These are phyloP conservation scores for Wallacemonas sp. DNA, from an alignment of 208 protist species.

Conservation along the genomic window DNA sequence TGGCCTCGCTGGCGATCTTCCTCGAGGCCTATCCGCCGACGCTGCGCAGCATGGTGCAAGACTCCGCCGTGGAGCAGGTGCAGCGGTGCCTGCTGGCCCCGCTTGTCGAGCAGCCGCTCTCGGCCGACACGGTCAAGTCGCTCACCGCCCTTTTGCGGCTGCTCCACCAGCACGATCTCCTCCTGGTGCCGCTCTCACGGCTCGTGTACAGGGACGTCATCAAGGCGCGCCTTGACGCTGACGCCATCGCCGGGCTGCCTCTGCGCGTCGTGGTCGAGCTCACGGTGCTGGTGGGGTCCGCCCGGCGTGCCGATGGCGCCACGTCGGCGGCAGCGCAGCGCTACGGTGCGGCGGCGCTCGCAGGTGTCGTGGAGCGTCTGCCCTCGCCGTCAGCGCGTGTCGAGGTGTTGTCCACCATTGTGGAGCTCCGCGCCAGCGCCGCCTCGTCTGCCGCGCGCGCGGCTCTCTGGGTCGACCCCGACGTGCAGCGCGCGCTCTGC, in stretches of 20 bases:
- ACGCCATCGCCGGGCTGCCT: slow-evolving; percentile 2
- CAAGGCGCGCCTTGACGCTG: background rate
- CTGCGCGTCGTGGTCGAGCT: slow-evolving; percentile 4
- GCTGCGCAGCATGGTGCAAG: slow-evolving; percentile 43
- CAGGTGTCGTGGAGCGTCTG: background rate
- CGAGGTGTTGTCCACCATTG: slow-evolving; percentile 11
- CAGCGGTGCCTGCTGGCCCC: slow-evolving; percentile 39
- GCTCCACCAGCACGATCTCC: slow-evolving; percentile 44
- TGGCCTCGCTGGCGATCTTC: slow-evolving; percentile 55
- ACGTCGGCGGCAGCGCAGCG: background rate
- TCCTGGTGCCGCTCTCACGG: slow-evolving; percentile 25
- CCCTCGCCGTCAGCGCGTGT: slow-evolving; percentile 1
- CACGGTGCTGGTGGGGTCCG: slow-evolving; percentile 2
- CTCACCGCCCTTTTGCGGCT: slow-evolving; percentile 36
- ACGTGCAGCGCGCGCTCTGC: slow-evolving; percentile 25
- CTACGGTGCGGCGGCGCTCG: slow-evolving; percentile 3
- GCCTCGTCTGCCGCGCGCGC: background rate
- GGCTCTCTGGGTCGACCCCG: slow-evolving; percentile 3
- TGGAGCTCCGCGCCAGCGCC: background rate
- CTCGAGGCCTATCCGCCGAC: slow-evolving; percentile 53
- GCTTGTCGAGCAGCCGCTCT: slow-evolving; percentile 22
- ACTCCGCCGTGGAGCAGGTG: slow-evolving; percentile 43
- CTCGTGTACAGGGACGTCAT: slow-evolving; percentile 35
- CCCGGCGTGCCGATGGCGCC: background rate
- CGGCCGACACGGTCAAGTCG: slow-evolving; percentile 21